Evolutionary conservation across 2,329 filamentous ascomycete genomes (phyloP), one percentile per base, ranked within the genome.

Genomic region (Xenosphaeropsis pyriputrescens): DNA sequence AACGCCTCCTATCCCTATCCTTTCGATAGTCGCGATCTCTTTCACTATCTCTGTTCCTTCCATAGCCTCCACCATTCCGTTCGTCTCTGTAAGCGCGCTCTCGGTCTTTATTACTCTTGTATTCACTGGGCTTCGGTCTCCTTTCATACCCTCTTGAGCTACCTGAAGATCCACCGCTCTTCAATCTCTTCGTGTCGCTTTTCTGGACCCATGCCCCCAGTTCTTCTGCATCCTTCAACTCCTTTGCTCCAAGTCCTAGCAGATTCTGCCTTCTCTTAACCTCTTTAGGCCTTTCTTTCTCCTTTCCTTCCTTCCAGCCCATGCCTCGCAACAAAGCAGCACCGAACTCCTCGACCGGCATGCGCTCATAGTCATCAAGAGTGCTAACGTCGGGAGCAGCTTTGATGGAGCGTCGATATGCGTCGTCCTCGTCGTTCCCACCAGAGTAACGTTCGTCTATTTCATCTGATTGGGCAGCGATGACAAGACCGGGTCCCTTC

Each of bases 331-430:
- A 68, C 45, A 96, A 67, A 0, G 88, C 86, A 14, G 86, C 82
- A 6, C 91, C 91, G 47, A 96, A 98, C 49, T 95, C 86, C 48
- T 95, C 89, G 13, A 96, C 85, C 0, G 91, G 89, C 43, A 94
- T 80, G 11, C 80, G 77, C 41, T 82, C 79, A 60, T 96, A 96
- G 50, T 91, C 85, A 26, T 84, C 82, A 14, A 93, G 63, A 0
- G 77, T 83, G 4, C 85, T 79, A 19, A 74, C 68, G 16, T 85
- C 81, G 1, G 85, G 86, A 1, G 85, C 79, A 18, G 71, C 63
- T 11, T 71, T 66, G 19, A 88, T 70, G 54, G 89, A 84, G 18
- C 72, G 69, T 22, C 67, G 65, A 50, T 85, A 88, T 2, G 75
- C 76, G 41, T 81, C 78, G 45, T 71, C 64, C 46, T 83, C 79